A percentile compares a stretch with the other conserved stretches of the same genome.
Conservation (phyloP, 495 filamentous ascomycete species). For the Penicillium robsamsonii region DNA sequence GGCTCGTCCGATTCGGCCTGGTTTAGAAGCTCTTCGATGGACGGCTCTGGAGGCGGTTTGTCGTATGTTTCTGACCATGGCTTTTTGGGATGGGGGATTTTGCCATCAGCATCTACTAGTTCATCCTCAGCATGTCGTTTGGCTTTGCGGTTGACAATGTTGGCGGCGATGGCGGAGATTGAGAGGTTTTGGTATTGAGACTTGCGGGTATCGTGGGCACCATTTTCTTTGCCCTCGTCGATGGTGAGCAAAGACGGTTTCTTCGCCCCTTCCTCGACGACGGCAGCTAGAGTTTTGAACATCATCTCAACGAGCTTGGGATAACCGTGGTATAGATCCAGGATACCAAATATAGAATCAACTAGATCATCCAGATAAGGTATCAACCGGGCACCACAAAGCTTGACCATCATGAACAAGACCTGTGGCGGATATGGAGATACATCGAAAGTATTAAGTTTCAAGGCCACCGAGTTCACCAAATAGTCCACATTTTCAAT, state of each 20-base stretch:
- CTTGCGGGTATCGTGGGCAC: slow-evolving; percentile 38
- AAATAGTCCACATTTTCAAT: slow-evolving; percentile 96
- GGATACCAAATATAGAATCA: slow-evolving; percentile 80
- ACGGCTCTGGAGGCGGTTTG: slow-evolving; percentile 25
- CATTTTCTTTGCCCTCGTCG: slow-evolving; percentile 28
- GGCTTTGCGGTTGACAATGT: slow-evolving; percentile 36
- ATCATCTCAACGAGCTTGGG: slow-evolving; percentile 79
- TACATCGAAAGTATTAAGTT: slow-evolving; percentile 87
- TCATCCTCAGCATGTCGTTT: slow-evolving; percentile 36
- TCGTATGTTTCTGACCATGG: slow-evolving; percentile 38
- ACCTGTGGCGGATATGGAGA: slow-evolving; percentile 89
- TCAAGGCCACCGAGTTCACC: slow-evolving; percentile 85
- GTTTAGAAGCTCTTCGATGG: slow-evolving; percentile 33
- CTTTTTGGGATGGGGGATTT: slow-evolving; percentile 34
- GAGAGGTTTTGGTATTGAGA: slow-evolving; percentile 33
- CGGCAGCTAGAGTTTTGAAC: slow-evolving; percentile 74
- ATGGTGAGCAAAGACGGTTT: slow-evolving; percentile 57
- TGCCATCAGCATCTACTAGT: slow-evolving; percentile 31
- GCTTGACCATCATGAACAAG: slow-evolving; percentile 86
- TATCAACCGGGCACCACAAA: slow-evolving; percentile 77
- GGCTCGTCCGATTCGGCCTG: slow-evolving; percentile 39
- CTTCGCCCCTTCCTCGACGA: slow-evolving; percentile 78
- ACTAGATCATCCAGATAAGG: slow-evolving; percentile 92
- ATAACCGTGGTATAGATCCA: slow-evolving; percentile 94
- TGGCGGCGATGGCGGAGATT: slow-evolving; percentile 38